Evolutionary conservation across 2,329 filamentous ascomycete genomes (phyloP), one percentile per base, ranked within the genome.

Genomic region (Xylaria sp.): DNA sequence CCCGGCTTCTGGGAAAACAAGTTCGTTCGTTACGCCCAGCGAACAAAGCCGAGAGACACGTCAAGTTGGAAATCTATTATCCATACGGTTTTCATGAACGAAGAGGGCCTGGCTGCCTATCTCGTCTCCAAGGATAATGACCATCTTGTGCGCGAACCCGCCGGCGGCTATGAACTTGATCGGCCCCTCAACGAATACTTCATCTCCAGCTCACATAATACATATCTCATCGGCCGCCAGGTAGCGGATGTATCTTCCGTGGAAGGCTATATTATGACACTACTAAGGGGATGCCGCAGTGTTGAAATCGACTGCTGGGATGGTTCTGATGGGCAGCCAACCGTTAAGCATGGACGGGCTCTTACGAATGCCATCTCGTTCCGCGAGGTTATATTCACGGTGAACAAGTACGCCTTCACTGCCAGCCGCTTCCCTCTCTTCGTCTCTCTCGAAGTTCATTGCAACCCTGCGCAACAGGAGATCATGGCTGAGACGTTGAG

Each of bases 261-360:
- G 1, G 94, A 99, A 74, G 92, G 92, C 49, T 99, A 99, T 76
- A 95, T 97, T 67, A 86, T 87, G 7, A 91, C 92, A 2, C 82
- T 99, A 5, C 87, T 90, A 64, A 88, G 90, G 61, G 92, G 92
- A 7, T 99, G 94, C 72, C 89, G 94, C 54, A 97, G 94, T 73
- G 88, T 99, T 51, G 94, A 99, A 76, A 91, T 99, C 55, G 94
- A 99, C 75, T 97, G 93, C 75, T 99, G 94, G 94, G 92, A 99
- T 74, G 94, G 94, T 13, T 83, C 84, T 55, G 89, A 96, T 71
- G 91, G 91, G 46, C 85, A 91, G 68, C 94, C 94, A 0, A 85
- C 92, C 56, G 94, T 99, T 37, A 92, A 91, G 63, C 94, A 99
- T 69, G 94, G 94, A 23, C 87, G 88, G 60, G 96, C 92, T 0